Conservation (phyloP, 176 grass and related monocot species). For the Triticum turgidum region DNA sequence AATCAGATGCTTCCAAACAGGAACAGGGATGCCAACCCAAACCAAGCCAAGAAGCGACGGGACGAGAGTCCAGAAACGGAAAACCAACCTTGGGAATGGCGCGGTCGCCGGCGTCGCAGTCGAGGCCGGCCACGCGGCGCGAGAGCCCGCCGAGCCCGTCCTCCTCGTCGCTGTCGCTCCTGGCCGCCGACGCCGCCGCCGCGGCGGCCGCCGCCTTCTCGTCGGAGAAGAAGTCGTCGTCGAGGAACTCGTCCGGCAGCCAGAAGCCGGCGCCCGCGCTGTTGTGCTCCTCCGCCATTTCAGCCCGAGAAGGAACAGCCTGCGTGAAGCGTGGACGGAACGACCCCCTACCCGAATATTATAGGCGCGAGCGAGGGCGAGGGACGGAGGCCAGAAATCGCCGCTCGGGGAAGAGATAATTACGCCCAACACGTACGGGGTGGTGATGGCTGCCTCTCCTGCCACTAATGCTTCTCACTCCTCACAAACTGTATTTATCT, state of each 20-base stretch:
- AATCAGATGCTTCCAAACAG: neutral
- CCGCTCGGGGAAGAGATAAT: slow-evolving; percentile 59
- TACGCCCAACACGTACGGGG: slow-evolving; percentile 39
- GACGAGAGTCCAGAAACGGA: neutral
- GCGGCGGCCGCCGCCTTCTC: slow-evolving; percentile 56
- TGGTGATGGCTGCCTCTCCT: neutral
- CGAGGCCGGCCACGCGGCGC: slow-evolving; percentile 24
- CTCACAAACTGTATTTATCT: too few relatives aligned
- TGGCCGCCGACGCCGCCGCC: slow-evolving; percentile 19
- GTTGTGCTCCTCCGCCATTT: slow-evolving; percentile 52
- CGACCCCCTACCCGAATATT: slow-evolving; percentile 24
- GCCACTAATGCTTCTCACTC: neutral
- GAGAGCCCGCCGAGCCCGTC: slow-evolving; percentile 21
- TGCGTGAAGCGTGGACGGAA: slow-evolving; percentile 10
- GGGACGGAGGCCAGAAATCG: slow-evolving; percentile 41
- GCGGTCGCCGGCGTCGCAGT: neutral
- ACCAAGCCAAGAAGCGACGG: neutral
- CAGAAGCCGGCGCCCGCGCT: slow-evolving; percentile 28
- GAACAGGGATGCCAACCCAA: neutral
- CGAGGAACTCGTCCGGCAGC: slow-evolving; percentile 70
- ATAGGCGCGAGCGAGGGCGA: slow-evolving; percentile 23
- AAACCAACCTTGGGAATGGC: slow-evolving; percentile 29
- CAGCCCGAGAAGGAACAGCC: neutral
- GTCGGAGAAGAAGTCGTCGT: slow-evolving; percentile 68
- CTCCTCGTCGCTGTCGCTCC: slow-evolving; percentile 57